Evolutionary conservation across 306 rosid genomes (phyloP).

Genomic region (Trifolium pratense): DNA sequence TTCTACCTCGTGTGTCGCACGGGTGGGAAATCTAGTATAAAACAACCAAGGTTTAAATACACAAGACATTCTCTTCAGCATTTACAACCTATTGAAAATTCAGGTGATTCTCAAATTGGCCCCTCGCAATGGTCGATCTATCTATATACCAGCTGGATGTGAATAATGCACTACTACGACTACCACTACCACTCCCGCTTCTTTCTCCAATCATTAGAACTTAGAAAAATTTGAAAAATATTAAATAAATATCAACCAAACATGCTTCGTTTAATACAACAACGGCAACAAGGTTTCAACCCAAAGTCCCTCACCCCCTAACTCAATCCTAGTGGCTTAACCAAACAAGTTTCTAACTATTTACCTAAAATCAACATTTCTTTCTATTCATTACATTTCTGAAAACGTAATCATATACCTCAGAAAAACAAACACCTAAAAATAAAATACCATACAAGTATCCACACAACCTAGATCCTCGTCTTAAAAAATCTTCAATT

Average conservation of each 20-base stretch:
- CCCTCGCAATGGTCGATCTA: neutral
- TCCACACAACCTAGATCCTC: neutral
- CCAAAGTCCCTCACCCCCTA: neutral
- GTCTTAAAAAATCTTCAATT: neutral
- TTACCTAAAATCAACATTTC: neutral
- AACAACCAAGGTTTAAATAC: no score
- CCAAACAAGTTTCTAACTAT: neutral
- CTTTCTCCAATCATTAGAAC: conserved; percentile 4
- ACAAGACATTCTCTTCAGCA: no score
- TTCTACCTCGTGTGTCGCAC: no score
- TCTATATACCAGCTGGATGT: neutral
- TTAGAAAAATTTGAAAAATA: neutral
- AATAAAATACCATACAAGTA: neutral
- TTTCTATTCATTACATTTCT: neutral
- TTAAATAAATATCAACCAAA: neutral
- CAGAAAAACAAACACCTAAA: neutral
- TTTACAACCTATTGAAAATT: no score
- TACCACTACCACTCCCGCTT: conserved; percentile 21
- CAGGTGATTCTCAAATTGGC: neutral
- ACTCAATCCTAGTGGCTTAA: neutral
- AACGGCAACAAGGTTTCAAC: neutral
- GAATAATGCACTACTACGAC: neutral
- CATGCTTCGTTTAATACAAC: neutral
- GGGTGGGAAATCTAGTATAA: no score
- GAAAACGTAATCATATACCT: neutral